Base-by-base conservation (phyloP, 2,329 filamentous ascomycete species). In the Phyllosticta capitalensis region DNA sequence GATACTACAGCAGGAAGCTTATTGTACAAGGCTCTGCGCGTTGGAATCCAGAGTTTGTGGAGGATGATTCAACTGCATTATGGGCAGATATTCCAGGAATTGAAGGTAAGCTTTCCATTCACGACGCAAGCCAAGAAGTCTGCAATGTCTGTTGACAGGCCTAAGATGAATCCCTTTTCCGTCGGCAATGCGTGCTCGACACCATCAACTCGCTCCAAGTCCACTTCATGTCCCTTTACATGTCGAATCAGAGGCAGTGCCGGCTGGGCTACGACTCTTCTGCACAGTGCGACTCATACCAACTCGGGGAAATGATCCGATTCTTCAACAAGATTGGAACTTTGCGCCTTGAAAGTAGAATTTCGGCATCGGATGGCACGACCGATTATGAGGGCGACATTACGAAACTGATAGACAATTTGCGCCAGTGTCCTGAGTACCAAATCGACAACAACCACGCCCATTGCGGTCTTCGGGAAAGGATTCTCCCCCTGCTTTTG, bases 21-120 rank as follows among this genome's bases (percentile, higher is more conserved):
- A 83, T 90, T 58, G 72, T 86, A 63, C 80, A 81, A 62, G 87
- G 87, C 19, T 89, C 84, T 3, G 72, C 74, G 53, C 79, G 79
- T 62, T 84, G 86, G 85, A 75, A 69, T 28, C 67, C 70, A 10
- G 67, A 63, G 1, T 63, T 45, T 5, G 17, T 38, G 21, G 68
- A 73, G 58, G 67, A 74, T 52, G 60, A 72, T 56, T 72, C 66
- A 54, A 70, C 67, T 59, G 79, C 84, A 2, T 75, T 82, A 12
- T 91, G 88, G 88, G 90, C 87, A 86, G 82, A 87, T 67, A 71
- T 92, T 19, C 87, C 86, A 0, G 82, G 81, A 1, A 70, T 92
- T 20, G 88, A 92, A 76, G 75, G 83, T 84, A 64, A 54, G 52
- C 19, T 28, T 38, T 7, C n/a, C 17, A 19, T 24, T 55, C 26